phyloP scores from a whole-genome alignment of 495 filamentous ascomycete species.

The Hyaloscypha hepaticicola region DNA sequence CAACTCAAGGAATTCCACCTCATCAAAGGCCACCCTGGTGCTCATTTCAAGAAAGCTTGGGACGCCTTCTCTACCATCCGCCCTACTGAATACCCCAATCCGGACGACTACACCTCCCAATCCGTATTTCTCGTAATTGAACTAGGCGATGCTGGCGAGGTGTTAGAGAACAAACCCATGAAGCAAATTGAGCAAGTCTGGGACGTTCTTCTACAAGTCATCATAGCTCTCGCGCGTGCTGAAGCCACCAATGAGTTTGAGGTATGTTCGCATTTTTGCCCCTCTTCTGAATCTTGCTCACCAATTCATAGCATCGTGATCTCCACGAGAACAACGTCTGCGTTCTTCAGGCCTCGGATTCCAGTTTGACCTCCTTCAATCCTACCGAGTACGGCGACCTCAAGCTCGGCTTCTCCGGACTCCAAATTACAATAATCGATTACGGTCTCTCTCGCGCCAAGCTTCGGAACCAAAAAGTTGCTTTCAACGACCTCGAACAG shows the following conservation, averaged over 20 bases:
- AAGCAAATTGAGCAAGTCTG: slow-evolving; percentile 61
- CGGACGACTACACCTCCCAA: slow-evolving; percentile 56
- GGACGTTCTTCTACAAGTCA: slow-evolving; percentile 83
- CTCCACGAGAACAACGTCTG: slow-evolving; percentile 88
- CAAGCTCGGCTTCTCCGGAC: slow-evolving; percentile 63
- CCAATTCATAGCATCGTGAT: slow-evolving; percentile 66
- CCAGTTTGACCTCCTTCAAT: slow-evolving; percentile 17
- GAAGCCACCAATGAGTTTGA: slow-evolving; percentile 76
- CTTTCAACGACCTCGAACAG: slow-evolving; percentile 51
- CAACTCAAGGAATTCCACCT: slow-evolving; percentile 78
- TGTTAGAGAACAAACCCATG: slow-evolving; percentile 64
- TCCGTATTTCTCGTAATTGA: slow-evolving; percentile 82
- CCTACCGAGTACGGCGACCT: not conserved
- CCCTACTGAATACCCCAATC: slow-evolving; percentile 33
- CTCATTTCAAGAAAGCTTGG: slow-evolving; percentile 61
- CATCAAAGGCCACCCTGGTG: slow-evolving; percentile 65
- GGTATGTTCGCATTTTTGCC: slow-evolving; percentile 37
- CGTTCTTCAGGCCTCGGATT: slow-evolving; percentile 41
- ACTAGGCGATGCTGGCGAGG: slow-evolving; percentile 81
- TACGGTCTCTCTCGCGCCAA: slow-evolving; percentile 78
- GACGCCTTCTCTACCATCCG: no score
- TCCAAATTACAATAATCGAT: slow-evolving; percentile 84
- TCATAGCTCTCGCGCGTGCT: slow-evolving; percentile 72
- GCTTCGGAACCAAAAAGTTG: slow-evolving; percentile 20
- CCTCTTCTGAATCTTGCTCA: not conserved